Evolutionary conservation across 495 filamentous ascomycete species (phyloP).

Genomic region (Daldinia childiae): DNA sequence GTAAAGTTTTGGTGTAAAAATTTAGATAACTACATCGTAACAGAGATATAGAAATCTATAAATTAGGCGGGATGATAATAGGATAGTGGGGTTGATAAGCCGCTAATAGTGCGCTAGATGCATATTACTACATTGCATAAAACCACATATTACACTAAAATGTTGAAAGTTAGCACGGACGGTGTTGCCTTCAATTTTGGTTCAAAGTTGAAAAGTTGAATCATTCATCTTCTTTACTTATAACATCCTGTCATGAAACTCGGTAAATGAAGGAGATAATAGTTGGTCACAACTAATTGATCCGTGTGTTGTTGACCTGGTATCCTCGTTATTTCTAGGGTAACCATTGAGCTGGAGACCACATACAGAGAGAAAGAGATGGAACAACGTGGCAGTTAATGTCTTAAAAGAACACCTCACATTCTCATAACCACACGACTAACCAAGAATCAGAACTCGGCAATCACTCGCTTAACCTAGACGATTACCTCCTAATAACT

Average conservation of each 20-base stretch:
- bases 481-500: neutral
- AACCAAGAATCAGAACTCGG: neutral
- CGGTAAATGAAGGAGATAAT: neutral
- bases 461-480: neutral
- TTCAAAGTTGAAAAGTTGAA: neutral
- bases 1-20: too few species aligned
- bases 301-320: neutral
- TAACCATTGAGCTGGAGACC: neutral
- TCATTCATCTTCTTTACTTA: neutral
- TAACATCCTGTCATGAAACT: neutral
- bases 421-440: constrained; percentile 4
- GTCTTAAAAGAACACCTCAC: constrained; percentile 10
- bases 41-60: too few species aligned
- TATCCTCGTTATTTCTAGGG: neutral
- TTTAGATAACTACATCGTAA: too few species aligned
- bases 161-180: neutral
- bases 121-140: neutral
- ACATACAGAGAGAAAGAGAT: constrained; percentile 15
- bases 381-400: constrained; percentile 20
- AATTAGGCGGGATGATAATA: too few species aligned
- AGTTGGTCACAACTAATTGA: neutral
- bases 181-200: neutral
- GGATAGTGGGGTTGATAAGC: too few species aligned
- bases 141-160: neutral
- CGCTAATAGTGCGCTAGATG: neutral